Conservation (phyloP, 2,329 filamentous ascomycete genomes). For the Nannizziopsis arthrosporioides region DNA sequence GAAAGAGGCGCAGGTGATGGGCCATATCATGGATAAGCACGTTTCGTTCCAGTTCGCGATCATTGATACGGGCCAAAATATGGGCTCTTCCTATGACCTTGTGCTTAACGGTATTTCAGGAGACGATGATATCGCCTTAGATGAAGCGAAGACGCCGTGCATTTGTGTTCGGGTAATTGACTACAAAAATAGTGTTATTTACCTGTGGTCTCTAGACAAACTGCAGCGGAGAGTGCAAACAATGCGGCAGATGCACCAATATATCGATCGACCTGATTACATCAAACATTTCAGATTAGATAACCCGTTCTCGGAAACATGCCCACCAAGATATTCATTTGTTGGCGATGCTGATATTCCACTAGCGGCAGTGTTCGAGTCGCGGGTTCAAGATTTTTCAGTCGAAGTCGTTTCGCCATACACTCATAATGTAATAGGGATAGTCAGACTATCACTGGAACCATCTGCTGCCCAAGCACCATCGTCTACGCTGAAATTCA, state of each 20-base stretch:
- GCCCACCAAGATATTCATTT: conserved; percentile 83
- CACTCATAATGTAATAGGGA: conserved; percentile 79
- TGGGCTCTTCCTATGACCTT: conserved; percentile 92
- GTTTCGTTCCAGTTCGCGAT: conserved; percentile 93
- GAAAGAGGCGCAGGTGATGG: conserved; percentile 97
- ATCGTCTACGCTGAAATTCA: conserved; percentile 89
- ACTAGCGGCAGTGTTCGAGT: conserved; percentile 84
- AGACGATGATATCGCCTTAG: conserved; percentile 74
- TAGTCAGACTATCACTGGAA: conserved; percentile 80
- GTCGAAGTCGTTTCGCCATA: conserved; percentile 87
- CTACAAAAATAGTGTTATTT: conserved; percentile 72
- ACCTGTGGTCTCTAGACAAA: conserved; percentile 91
- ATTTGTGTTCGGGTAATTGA: conserved; percentile 83
- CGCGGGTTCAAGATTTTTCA: conserved; percentile 83
- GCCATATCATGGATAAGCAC: conserved; percentile 84
- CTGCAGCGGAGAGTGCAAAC: conserved; percentile 72
- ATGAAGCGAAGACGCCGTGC: conserved; percentile 75
- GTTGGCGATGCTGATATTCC: conserved; percentile 90
- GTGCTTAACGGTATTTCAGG: conserved; percentile 80
- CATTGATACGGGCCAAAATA: conserved; percentile 73
- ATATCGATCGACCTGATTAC: conserved; percentile 89
- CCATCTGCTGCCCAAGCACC: conserved; percentile 88
- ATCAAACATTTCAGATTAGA: conserved; percentile 83
- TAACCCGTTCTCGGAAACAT: conserved; percentile 84
- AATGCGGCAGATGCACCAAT: conserved; percentile 96